Percentiles rank a stretch among this genome's conserved stretches.
phyloP scores from a whole-genome alignment of 495 filamentous ascomycete species.

The Penicillium alfredii region DNA sequence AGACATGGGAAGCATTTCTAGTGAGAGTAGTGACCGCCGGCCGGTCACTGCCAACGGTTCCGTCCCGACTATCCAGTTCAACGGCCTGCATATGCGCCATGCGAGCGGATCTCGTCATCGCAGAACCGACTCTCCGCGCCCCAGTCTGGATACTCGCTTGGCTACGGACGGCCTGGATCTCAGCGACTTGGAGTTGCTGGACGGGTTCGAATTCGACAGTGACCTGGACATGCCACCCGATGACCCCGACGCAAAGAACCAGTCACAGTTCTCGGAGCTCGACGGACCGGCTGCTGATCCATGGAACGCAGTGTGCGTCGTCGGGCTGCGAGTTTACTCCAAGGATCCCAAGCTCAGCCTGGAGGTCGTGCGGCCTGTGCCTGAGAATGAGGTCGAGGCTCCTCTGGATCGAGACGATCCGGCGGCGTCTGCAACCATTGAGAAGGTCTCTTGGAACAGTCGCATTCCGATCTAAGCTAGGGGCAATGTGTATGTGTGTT shows the following conservation, averaged over 20 bases:
- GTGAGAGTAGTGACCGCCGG: slow-evolving; percentile 14
- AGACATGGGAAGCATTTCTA: slow-evolving; percentile 17
- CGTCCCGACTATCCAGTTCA: slow-evolving; percentile 30
- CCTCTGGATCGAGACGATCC: slow-evolving; percentile 52
- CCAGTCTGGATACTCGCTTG: slow-evolving; percentile 25
- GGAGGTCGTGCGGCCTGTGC: slow-evolving; percentile 49
- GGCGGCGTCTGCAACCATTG: slow-evolving; percentile 34
- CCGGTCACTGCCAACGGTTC: slow-evolving; percentile 13
- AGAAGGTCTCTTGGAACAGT: slow-evolving; percentile 19
- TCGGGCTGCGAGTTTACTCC: slow-evolving; percentile 70
- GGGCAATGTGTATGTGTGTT: neutral
- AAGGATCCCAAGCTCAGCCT: slow-evolving; percentile 49
- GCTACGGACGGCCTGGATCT: slow-evolving; percentile 17
- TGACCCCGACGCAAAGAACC: slow-evolving; percentile 13
- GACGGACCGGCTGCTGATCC: slow-evolving; percentile 42
- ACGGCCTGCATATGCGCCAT: slow-evolving; percentile 20
- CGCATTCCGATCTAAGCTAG: neutral
- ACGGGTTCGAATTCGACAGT: slow-evolving; percentile 46
- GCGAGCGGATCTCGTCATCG: slow-evolving; percentile 5
- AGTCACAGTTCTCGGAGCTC: neutral
- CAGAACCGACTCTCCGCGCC: slow-evolving; percentile 19
- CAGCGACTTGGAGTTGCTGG: slow-evolving; percentile 27
- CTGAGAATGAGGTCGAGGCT: slow-evolving; percentile 44
- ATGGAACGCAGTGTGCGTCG: slow-evolving; percentile 82
- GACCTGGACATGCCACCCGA: slow-evolving; percentile 43